Percentiles rank a stretch among this genome's conserved stretches.
phyloP scores from a whole-genome alignment of 495 filamentous ascomycete species.

The Beverwykella pulmonaria region DNA sequence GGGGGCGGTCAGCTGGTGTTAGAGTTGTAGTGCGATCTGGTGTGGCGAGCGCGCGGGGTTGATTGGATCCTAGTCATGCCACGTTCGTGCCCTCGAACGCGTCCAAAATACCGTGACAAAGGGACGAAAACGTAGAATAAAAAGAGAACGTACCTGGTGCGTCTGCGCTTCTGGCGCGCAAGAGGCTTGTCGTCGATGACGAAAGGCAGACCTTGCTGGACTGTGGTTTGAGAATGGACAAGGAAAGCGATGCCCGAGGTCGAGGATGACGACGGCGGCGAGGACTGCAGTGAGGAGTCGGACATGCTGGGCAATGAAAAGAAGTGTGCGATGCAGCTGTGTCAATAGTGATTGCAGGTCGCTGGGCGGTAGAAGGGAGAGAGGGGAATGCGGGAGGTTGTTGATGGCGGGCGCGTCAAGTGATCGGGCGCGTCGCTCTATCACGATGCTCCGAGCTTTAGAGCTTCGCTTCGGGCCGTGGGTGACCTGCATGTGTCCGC shows the following conservation, averaged over 20 bases:
- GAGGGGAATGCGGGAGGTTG: constrained; percentile 21
- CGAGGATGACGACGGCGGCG: constrained; percentile 19
- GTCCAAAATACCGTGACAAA: constrained; percentile 15
- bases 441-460: not conserved
- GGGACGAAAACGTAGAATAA: not conserved
- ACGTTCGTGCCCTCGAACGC: constrained; percentile 21
- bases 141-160: constrained; percentile 54
- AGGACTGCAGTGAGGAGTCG: constrained; percentile 9
- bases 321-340: not conserved
- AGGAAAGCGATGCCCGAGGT: constrained; percentile 57
- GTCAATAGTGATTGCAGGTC: not conserved
- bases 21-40: not conserved
- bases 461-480: constrained; percentile 5
- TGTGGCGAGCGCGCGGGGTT: constrained; percentile 4
- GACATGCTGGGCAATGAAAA: constrained; percentile 2
- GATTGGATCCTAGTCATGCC: not conserved
- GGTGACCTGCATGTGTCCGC: constrained; percentile 20
- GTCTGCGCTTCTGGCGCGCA: constrained; percentile 67
- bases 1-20: constrained; percentile 46
- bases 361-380: constrained; percentile 1
- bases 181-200: constrained; percentile 69
- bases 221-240: constrained; percentile 67
- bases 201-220: constrained; percentile 64
- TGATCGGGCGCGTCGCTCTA: not conserved
- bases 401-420: constrained; percentile 15